These are phyloP conservation scores for Aspergillus sojae DNA, from an alignment of 2,329 filamentous ascomycete species.

Conservation along the genomic window DNA sequence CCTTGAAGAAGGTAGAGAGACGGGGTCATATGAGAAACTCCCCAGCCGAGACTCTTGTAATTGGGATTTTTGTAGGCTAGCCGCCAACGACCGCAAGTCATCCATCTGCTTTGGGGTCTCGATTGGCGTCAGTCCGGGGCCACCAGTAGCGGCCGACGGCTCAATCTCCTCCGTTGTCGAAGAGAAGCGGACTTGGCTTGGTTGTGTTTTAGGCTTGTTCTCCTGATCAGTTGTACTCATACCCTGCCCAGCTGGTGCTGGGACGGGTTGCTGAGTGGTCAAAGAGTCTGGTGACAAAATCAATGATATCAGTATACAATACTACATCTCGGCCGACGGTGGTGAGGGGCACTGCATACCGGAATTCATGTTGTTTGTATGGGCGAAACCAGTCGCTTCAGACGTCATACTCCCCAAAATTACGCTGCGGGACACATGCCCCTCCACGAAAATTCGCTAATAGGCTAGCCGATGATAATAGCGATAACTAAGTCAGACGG, in stretches of 20 bases:
- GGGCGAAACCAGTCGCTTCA: slow-evolving; percentile 33
- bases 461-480: neutral
- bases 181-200: slow-evolving; percentile 67
- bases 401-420: slow-evolving; percentile 40
- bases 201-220: slow-evolving; percentile 34
- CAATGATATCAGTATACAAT: slow-evolving; percentile 12
- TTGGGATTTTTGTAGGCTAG: slow-evolving; percentile 70
- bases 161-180: slow-evolving; percentile 71
- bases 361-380: slow-evolving; percentile 30
- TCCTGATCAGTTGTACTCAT: slow-evolving; percentile 29
- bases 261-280: slow-evolving; percentile 23
- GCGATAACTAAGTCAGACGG: neutral
- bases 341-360: slow-evolving; percentile 31
- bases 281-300: slow-evolving; percentile 19
- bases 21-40: slow-evolving; percentile 85
- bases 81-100: slow-evolving; percentile 71
- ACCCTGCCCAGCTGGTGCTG: slow-evolving; percentile 25
- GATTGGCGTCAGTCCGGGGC: slow-evolving; percentile 17
- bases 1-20: slow-evolving; percentile 71
- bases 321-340: slow-evolving; percentile 3
- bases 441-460: slow-evolving; percentile 24
- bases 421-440: slow-evolving; percentile 37
- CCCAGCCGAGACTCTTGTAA: slow-evolving; percentile 82
- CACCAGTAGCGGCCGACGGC: slow-evolving; percentile 41
- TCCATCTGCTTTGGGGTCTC: slow-evolving; percentile 52